phyloP scores from a whole-genome alignment of 768 basidiomycete species.

The Suillus bovinus region DNA sequence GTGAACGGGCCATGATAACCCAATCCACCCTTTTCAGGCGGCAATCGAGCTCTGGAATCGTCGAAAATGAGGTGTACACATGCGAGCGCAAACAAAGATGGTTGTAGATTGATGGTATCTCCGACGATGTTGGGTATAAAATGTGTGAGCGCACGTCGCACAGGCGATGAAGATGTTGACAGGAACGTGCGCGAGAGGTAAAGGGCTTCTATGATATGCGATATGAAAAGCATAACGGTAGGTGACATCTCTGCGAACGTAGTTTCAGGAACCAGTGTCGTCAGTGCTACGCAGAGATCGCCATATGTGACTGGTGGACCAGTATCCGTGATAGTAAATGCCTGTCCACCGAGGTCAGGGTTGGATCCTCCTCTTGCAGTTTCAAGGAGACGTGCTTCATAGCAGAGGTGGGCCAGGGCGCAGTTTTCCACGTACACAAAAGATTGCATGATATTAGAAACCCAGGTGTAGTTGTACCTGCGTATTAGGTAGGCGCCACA shows the following conservation, averaged over 20 bases:
- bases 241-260: constrained; percentile 57
- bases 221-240: constrained; percentile 63
- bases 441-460: constrained; percentile 54
- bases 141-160: constrained; percentile 35
- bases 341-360: constrained; percentile 74
- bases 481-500: constrained; percentile 64
- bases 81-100: constrained; percentile 54
- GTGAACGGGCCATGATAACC: constrained; percentile 62
- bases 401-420: constrained; percentile 67
- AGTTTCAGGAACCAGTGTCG: constrained; percentile 57
- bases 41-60: constrained; percentile 60
- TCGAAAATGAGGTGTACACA: constrained; percentile 61
- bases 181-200: constrained; percentile 49
- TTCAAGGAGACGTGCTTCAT: constrained; percentile 71
- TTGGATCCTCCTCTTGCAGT: constrained; percentile 37
- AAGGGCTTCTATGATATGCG: constrained; percentile 57
- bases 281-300: constrained; percentile 58
- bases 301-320: constrained; percentile 63
- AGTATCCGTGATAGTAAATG: constrained; percentile 66
- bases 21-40: constrained; percentile 59
- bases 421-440: constrained; percentile 79
- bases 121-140: constrained; percentile 47
- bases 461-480: constrained; percentile 64
- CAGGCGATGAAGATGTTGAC: constrained; percentile 27
- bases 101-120: constrained; percentile 57